Percentiles rank a stretch among this genome's conserved stretches.
These are phyloP conservation scores for Begonia loranthoides DNA, from an alignment of 306 rosid species.

Conservation along the genomic window DNA sequence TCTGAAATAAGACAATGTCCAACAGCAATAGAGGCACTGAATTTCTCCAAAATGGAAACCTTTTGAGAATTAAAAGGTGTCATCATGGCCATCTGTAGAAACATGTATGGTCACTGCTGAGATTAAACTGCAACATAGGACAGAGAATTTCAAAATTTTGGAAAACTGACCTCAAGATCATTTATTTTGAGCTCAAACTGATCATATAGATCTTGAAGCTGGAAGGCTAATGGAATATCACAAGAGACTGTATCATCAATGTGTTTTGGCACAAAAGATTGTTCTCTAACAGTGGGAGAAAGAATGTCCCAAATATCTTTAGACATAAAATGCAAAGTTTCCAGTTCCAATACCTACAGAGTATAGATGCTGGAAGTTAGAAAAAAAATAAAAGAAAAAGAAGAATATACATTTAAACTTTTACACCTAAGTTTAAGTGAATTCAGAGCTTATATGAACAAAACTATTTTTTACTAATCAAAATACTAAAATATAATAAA, in stretches of 20 bases:
- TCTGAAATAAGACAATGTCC: constrained; percentile 49
- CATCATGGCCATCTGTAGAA: constrained; percentile 38
- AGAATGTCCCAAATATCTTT: constrained; percentile 20
- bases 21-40: constrained; percentile 34
- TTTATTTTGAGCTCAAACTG: constrained; percentile 47
- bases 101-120: constrained; percentile 3
- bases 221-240: constrained; percentile 17
- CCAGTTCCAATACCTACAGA: constrained; percentile 46
- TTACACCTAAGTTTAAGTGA: neutral
- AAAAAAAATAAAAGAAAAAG: neutral
- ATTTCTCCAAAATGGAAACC: constrained; percentile 45
- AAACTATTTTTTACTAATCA: no score
- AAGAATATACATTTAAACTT: neutral
- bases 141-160: constrained; percentile 5
- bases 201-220: constrained; percentile 43
- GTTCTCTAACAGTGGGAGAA: constrained; percentile 26
- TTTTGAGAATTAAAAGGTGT: constrained; percentile 28
- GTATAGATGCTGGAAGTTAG: constrained; percentile 2
- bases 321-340: constrained; percentile 31
- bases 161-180: constrained; percentile 53
- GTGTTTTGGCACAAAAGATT: constrained; percentile 20
- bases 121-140: no score
- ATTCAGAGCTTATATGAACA: no score
- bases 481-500: no score
- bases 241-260: constrained; percentile 30